Percentiles rank a stretch among this genome's conserved stretches.
These are phyloP conservation scores for Perkinsus marinus DNA, from an alignment of 169 alveolate species.

Conservation along the genomic window DNA sequence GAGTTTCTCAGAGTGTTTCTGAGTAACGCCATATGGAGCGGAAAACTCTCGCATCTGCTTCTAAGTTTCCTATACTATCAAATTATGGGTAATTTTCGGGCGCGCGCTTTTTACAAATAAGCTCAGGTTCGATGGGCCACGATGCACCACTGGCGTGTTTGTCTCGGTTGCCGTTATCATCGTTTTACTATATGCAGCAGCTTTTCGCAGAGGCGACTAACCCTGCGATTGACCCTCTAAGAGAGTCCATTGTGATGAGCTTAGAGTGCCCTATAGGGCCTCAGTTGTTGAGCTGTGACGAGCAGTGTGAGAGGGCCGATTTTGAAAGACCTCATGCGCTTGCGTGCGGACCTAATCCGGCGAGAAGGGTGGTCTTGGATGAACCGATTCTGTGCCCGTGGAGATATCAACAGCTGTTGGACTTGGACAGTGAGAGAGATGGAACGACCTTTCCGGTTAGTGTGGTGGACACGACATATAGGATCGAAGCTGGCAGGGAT, in stretches of 20 bases:
- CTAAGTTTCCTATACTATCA: too few relatives aligned
- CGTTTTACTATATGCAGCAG: background rate
- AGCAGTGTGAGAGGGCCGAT: background rate
- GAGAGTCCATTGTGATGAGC: constrained; percentile 48
- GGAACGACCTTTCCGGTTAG: background rate
- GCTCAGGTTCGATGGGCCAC: constrained; percentile 21
- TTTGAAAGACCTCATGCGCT: background rate
- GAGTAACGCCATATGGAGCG: too few relatives aligned
- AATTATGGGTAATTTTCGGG: too few relatives aligned
- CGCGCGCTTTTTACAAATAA: too few relatives aligned
- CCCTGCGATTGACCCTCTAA: constrained; percentile 53
- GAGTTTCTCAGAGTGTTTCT: too few relatives aligned
- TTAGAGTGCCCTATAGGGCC: constrained; percentile 46
- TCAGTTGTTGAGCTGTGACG: constrained; percentile 2
- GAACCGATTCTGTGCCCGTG: background rate
- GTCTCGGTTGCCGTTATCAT: background rate
- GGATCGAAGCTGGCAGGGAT: background rate
- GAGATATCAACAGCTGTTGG: background rate
- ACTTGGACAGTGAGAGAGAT: background rate
- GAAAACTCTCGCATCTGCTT: too few relatives aligned
- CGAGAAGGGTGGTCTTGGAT: background rate
- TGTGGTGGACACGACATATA: background rate
- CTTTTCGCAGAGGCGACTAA: constrained; percentile 34
- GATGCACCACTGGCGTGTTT: constrained; percentile 30
- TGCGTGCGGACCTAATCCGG: background rate